These are phyloP conservation scores for Talaromyces verruculosus DNA, from an alignment of 2,329 filamentous ascomycete genomes.

Conservation along the genomic window DNA sequence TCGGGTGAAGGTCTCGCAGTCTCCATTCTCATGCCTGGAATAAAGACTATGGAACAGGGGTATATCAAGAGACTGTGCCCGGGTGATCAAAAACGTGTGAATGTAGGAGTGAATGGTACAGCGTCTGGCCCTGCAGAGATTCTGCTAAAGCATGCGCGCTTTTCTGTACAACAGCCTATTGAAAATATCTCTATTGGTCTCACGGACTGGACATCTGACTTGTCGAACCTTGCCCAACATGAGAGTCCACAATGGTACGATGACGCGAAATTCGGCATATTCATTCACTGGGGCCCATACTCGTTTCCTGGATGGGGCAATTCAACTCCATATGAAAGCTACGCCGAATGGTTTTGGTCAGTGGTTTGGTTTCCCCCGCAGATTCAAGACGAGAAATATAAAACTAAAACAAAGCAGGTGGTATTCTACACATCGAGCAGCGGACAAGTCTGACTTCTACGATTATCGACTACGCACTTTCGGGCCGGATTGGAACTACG, in stretches of 20 bases:
- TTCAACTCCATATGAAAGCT: constrained; percentile 37
- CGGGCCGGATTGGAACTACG: constrained; percentile 54
- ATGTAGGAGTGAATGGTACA: constrained; percentile 39
- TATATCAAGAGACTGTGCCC: constrained; percentile 45
- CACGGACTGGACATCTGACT: constrained; percentile 17
- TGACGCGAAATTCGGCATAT: constrained; percentile 59
- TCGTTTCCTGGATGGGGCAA: constrained; percentile 59
- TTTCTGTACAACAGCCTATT: background rate
- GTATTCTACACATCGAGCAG: constrained; percentile 51
- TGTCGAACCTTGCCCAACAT: constrained; percentile 27
- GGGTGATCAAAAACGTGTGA: constrained; percentile 46
- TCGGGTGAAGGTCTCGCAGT: constrained; percentile 33
- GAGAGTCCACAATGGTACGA: constrained; percentile 57
- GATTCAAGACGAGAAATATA: constrained; percentile 20
- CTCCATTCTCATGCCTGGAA: constrained; percentile 33
- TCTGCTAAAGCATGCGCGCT: constrained; percentile 20
- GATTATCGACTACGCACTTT: constrained; percentile 54
- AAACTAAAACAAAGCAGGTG: constrained; percentile 39
- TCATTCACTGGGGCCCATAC: constrained; percentile 61
- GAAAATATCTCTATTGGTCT: constrained; percentile 14
- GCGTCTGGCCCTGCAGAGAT: constrained; percentile 28
- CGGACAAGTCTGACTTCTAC: constrained; percentile 46
- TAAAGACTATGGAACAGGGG: constrained; percentile 24
- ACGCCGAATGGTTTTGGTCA: constrained; percentile 39
- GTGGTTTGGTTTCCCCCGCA: background rate